phyloP scores from a whole-genome alignment of 257 asterid genomes.

The Coffea canephora region DNA sequence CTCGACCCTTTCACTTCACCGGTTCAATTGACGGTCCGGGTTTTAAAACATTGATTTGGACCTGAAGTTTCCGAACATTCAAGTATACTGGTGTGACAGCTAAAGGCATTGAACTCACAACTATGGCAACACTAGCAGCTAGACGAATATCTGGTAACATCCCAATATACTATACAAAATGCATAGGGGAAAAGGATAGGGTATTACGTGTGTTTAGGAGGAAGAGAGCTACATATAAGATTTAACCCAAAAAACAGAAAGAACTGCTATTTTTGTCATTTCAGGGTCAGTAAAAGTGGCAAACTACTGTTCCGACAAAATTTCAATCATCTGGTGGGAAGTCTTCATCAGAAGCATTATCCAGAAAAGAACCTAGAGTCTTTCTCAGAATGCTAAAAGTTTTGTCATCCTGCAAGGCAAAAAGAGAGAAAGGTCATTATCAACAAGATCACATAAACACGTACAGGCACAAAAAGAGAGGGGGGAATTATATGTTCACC shows the following conservation, averaged over 20 bases:
- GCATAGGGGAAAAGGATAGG: not conserved
- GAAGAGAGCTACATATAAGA: not conserved
- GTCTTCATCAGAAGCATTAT: conserved; percentile 89
- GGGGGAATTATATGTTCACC: conserved; percentile 36
- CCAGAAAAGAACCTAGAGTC: conserved; percentile 83
- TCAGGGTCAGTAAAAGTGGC: not conserved
- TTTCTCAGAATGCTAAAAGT: conserved; percentile 84
- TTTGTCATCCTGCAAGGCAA: conserved; percentile 71
- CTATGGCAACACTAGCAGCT: not conserved
- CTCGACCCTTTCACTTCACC: no score
- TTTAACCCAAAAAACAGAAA: not conserved
- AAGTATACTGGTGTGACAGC: not conserved
- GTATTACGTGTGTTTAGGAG: not conserved
- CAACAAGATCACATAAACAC: not conserved
- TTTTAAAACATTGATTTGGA: no score
- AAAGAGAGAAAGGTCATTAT: conserved; percentile 13
- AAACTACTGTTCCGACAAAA: not conserved
- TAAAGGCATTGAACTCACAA: not conserved
- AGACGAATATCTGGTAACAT: not conserved
- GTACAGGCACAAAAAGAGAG: not conserved
- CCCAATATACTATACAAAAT: conserved; percentile 4
- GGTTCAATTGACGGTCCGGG: no score
- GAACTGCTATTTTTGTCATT: not conserved
- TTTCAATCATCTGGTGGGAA: conserved; percentile 51
- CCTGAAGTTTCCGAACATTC: not conserved